phyloP scores from a whole-genome alignment of 2,329 filamentous ascomycete genomes.

The Rhynchosporium agropyri region DNA sequence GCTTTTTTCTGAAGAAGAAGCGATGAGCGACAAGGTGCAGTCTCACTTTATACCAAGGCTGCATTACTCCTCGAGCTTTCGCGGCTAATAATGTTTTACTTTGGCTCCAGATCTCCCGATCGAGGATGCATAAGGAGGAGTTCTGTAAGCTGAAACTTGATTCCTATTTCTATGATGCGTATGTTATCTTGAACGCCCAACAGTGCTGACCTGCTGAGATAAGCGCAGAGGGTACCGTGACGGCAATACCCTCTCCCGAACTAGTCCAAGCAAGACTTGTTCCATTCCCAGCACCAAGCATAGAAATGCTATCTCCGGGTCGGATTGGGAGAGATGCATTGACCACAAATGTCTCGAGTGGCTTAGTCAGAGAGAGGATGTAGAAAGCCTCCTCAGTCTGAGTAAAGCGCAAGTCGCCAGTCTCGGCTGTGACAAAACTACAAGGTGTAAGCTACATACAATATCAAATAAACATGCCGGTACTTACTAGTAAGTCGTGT shows the following conservation, averaged over 20 bases:
- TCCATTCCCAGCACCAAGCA: conserved; percentile 46
- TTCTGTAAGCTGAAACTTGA: background rate
- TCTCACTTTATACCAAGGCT: background rate
- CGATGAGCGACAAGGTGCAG: background rate
- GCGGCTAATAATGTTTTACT: background rate
- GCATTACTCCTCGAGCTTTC: background rate
- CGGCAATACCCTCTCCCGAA: conserved; percentile 35
- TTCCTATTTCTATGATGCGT: background rate
- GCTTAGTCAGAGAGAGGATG: conserved; percentile 49
- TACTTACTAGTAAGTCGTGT: conserved; percentile 54
- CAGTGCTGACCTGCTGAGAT: conserved; percentile 26
- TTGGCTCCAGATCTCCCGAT: background rate
- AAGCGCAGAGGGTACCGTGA: conserved; percentile 27
- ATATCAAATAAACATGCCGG: background rate
- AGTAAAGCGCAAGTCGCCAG: conserved; percentile 53
- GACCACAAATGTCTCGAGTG: conserved; percentile 47
- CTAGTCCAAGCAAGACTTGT: conserved; percentile 37
- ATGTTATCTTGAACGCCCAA: conserved; percentile 33
- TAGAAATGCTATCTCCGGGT: conserved; percentile 50
- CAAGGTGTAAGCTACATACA: conserved; percentile 10
- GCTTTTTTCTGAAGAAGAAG: background rate
- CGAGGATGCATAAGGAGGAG: background rate
- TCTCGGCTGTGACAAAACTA: conserved; percentile 48
- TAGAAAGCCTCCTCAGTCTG: conserved; percentile 57
- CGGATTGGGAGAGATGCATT: conserved; percentile 51